Evolutionary conservation across 140 eudicot species (phyloP).

Genomic region (Bidens hawaiensis): DNA sequence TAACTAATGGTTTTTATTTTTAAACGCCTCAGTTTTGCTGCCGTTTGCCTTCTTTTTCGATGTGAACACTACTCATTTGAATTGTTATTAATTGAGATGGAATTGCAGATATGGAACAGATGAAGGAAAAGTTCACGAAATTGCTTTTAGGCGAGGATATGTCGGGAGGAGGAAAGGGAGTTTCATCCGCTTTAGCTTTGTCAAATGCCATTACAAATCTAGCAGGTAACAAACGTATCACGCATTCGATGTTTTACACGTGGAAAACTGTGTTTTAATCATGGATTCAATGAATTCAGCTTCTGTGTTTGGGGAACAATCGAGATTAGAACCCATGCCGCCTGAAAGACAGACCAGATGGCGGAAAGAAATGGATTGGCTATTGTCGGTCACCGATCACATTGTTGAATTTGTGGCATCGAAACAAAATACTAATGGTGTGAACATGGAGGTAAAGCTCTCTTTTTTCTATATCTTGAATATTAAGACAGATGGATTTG

Average conservation of each 20-base stretch:
- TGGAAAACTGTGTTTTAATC: neutral
- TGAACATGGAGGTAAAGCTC: slow-evolving; percentile 56
- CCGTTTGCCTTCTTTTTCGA: too few species aligned
- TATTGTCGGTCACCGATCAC: slow-evolving; percentile 76
- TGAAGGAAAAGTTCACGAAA: slow-evolving; percentile 86
- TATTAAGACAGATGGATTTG: neutral
- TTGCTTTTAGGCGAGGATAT: slow-evolving; percentile 86
- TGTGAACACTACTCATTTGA: too few species aligned
- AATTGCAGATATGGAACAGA: slow-evolving; percentile 49
- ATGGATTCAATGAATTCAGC: slow-evolving; percentile 36
- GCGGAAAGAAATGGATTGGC: slow-evolving; percentile 85
- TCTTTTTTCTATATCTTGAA: neutral
- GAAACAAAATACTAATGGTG: slow-evolving; percentile 63
- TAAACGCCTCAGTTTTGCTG: too few species aligned
- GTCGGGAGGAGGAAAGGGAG: slow-evolving; percentile 97
- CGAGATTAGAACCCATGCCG: slow-evolving; percentile 82
- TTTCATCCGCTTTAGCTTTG: slow-evolving; percentile 72
- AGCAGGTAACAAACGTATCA: slow-evolving; percentile 47
- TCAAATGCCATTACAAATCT: slow-evolving; percentile 84
- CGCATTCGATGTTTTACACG: neutral
- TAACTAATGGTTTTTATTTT: too few species aligned
- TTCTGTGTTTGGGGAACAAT: slow-evolving; percentile 79
- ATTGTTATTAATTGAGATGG: neutral
- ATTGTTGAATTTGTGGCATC: slow-evolving; percentile 79
- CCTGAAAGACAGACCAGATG: slow-evolving; percentile 68